Conservation (phyloP, 2,329 filamentous ascomycete species). For the Chaetomium olivaceum region DNA sequence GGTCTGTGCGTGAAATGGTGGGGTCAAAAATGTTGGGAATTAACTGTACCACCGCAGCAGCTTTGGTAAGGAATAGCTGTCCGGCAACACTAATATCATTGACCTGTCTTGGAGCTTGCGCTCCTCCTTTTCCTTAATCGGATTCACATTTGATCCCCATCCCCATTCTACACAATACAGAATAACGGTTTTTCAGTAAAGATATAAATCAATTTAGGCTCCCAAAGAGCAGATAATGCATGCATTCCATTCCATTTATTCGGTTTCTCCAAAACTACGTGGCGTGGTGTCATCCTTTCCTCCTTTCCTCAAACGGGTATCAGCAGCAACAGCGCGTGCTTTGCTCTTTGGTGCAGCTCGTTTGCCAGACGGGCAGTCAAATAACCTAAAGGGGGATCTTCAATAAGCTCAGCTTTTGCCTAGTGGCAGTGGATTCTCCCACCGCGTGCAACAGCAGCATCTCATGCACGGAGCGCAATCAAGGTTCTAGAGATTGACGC, state of each 20-base stretch:
- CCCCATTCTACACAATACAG: too few relatives aligned
- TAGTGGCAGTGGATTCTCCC: neutral
- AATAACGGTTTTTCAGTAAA: too few relatives aligned
- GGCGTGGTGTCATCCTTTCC: too few relatives aligned
- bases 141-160: too few relatives aligned
- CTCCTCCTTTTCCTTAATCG: neutral
- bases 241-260: too few relatives aligned
- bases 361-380: neutral
- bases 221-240: too few relatives aligned
- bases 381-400: neutral
- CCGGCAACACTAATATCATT: neutral
- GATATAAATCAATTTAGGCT: too few relatives aligned
- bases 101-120: neutral
- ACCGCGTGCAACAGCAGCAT: constrained; percentile 1
- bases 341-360: neutral
- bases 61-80: neutral
- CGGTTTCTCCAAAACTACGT: too few relatives aligned
- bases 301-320: too few relatives aligned
- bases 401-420: neutral
- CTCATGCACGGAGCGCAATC: neutral
- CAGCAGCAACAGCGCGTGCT: too few relatives aligned
- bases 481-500: neutral
- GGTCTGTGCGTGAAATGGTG: constrained; percentile 12
- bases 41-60: neutral
- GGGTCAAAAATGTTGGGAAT: neutral